Conservation (phyloP, 2,329 filamentous ascomycete species). For the Penicillium hordei region DNA sequence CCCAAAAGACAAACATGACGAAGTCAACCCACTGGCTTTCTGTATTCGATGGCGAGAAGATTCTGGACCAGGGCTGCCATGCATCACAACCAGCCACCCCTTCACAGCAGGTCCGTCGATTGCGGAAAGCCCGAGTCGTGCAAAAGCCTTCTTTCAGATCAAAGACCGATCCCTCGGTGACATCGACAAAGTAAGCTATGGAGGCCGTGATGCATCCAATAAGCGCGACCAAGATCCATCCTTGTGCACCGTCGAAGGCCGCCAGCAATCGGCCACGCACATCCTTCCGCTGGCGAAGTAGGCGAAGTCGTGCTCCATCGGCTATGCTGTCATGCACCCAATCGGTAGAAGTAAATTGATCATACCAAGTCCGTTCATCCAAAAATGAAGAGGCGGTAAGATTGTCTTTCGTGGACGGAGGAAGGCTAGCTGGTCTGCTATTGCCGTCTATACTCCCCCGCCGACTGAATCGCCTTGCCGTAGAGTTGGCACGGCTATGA, state of each 20-base stretch:
- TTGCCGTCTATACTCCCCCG: conserved; percentile 59
- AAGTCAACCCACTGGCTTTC: conserved; percentile 70
- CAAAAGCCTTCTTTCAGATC: conserved; percentile 93
- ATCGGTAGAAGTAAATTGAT: conserved; percentile 95
- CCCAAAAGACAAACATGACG: conserved; percentile 69
- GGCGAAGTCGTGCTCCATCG: conserved; percentile 85
- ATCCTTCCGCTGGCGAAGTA: conserved; percentile 76
- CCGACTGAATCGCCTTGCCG: conserved; percentile 48
- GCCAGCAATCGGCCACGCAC: conserved; percentile 75
- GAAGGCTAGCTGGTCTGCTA: conserved; percentile 31
- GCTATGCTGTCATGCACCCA: conserved; percentile 98
- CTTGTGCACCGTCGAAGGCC: conserved; percentile 82
- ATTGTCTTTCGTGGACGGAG: conserved; percentile 49
- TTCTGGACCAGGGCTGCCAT: conserved; percentile 67
- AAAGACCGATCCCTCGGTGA: conserved; percentile 81
- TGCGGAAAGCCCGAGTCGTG: conserved; percentile 66
- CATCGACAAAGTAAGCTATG: conserved; percentile 84
- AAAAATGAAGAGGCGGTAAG: conserved; percentile 63
- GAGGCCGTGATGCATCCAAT: conserved; percentile 83
- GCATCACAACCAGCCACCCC: conserved; percentile 55
- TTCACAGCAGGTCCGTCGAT: conserved; percentile 66
- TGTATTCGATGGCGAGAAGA: conserved; percentile 54
- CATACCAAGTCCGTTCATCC: conserved; percentile 95
- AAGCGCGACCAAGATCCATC: conserved; percentile 89
- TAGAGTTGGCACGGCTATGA: conserved; percentile 53